Conservation (phyloP, 2,329 filamentous ascomycete genomes). For the Claviceps sp. region DNA sequence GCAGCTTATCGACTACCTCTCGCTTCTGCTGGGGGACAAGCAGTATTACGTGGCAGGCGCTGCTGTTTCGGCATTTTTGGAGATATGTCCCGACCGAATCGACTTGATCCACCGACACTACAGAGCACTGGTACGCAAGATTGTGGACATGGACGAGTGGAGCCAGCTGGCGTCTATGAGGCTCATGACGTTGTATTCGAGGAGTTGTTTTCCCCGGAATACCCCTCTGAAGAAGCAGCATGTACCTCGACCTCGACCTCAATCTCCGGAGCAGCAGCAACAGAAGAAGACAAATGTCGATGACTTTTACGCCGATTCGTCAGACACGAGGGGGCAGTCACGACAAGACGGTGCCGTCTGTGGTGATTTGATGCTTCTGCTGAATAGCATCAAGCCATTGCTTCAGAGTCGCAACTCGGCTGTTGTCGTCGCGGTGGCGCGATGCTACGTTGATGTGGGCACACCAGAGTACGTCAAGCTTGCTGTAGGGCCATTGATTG, state of each 20-base stretch:
- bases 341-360: constrained; percentile 49
- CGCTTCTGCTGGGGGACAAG: constrained; percentile 68
- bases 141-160: constrained; percentile 99
- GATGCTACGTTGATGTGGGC: constrained; percentile 75
- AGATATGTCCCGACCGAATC: constrained; percentile 75
- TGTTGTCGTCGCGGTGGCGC: constrained; percentile 76
- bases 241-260: constrained; percentile 21
- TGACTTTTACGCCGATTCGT: constrained; percentile 68
- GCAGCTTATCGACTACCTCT: constrained; percentile 71
- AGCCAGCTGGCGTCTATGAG: constrained; percentile 74
- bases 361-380: constrained; percentile 67
- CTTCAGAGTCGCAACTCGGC: constrained; percentile 87
- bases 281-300: constrained; percentile 32
- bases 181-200: constrained; percentile 71
- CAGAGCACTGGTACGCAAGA: constrained; percentile 67
- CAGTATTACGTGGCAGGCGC: constrained; percentile 96
- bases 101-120: constrained; percentile 90
- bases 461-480: constrained; percentile 61
- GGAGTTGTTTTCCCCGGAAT: constrained; percentile 71
- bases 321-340: constrained; percentile 19
- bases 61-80: constrained; percentile 77
- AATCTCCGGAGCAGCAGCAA: constrained; percentile 8
- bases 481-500: constrained; percentile 73
- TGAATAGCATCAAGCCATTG: constrained; percentile 70
- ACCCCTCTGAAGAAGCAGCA: constrained; percentile 35